phyloP scores from a whole-genome alignment of 2,329 filamentous ascomycete genomes.

The Scolecobasidium constrictum region DNA sequence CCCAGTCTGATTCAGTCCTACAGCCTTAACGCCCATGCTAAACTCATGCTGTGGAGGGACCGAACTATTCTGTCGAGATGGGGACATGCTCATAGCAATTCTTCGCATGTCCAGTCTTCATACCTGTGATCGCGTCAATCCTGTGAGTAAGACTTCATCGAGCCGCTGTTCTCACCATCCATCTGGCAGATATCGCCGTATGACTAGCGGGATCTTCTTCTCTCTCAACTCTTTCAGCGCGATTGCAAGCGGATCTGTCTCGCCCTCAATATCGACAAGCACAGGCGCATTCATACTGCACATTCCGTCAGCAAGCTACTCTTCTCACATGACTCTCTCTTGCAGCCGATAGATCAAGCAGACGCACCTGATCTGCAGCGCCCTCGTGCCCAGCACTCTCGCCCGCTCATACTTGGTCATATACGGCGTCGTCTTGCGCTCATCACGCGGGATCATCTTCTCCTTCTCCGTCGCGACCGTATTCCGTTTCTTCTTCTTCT shows the following conservation, averaged over 20 bases:
- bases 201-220: constrained; percentile 96
- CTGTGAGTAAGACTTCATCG: constrained; percentile 2
- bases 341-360: constrained; percentile 5
- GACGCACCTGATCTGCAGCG: constrained; percentile 83
- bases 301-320: not conserved
- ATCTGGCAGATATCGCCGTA: constrained; percentile 90
- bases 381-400: constrained; percentile 83
- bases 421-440: constrained; percentile 88
- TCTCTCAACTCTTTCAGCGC: constrained; percentile 94
- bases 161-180: constrained; percentile 52
- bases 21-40: not conserved
- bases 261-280: constrained; percentile 89
- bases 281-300: constrained; percentile 92
- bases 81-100: constrained; percentile 63
- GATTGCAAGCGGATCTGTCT: constrained; percentile 95
- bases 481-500: constrained; percentile 36
- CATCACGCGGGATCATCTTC: constrained; percentile 83
- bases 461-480: constrained; percentile 49
- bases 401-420: constrained; percentile 99
- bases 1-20: too few relatives aligned
- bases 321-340: not conserved
- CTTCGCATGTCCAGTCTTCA: constrained; percentile 98
- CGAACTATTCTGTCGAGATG: too few relatives aligned
- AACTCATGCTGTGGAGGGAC: constrained; percentile 3
- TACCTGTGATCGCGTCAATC: constrained; percentile 47